A percentile compares a stretch with the other conserved stretches of the same genome.
Evolutionary conservation across 208 protist species (phyloP).

Genomic region (Herpetomonas tarakana): DNA sequence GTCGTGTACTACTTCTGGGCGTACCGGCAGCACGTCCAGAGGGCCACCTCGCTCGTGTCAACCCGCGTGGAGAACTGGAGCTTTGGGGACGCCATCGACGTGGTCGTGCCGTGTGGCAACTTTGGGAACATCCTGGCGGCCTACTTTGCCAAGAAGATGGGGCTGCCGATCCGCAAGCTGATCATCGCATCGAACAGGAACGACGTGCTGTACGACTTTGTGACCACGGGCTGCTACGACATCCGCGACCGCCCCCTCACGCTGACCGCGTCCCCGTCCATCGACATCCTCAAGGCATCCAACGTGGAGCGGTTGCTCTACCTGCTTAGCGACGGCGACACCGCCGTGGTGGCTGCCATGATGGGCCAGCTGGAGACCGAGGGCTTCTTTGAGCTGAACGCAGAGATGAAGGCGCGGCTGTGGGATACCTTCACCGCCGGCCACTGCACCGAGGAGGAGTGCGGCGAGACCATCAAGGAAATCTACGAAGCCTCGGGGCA

Average conservation of each 20-base stretch:
- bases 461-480: conserved; percentile 66
- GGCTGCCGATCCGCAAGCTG: conserved; percentile 86
- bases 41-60: conserved; percentile 10
- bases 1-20: conserved; percentile 96
- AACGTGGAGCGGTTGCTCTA: conserved; percentile 97
- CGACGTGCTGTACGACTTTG: conserved; percentile 93
- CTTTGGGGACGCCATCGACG: conserved; percentile 68
- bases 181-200: conserved; percentile 95
- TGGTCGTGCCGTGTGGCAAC: conserved; percentile 95
- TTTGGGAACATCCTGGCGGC: conserved; percentile 96
- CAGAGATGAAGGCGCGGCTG: conserved; percentile 46
- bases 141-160: conserved; percentile 91
- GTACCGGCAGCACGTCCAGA: conserved; percentile 86
- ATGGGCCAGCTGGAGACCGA: conserved; percentile 69
- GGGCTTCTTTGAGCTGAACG: conserved; percentile 50
- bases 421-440: conserved; percentile 52
- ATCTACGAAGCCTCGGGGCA: conserved; percentile 47
- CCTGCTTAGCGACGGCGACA: conserved; percentile 79
- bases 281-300: conserved; percentile 92
- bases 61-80: conserved; percentile 22
- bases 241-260: conserved; percentile 47
- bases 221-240: conserved; percentile 85
- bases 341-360: conserved; percentile 38
- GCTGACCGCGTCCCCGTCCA: conserved; percentile 73
- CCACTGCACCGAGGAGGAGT: conserved; percentile 75